phyloP scores from a whole-genome alignment of 2,329 filamentous ascomycete genomes.

The Calonectria crousiana region DNA sequence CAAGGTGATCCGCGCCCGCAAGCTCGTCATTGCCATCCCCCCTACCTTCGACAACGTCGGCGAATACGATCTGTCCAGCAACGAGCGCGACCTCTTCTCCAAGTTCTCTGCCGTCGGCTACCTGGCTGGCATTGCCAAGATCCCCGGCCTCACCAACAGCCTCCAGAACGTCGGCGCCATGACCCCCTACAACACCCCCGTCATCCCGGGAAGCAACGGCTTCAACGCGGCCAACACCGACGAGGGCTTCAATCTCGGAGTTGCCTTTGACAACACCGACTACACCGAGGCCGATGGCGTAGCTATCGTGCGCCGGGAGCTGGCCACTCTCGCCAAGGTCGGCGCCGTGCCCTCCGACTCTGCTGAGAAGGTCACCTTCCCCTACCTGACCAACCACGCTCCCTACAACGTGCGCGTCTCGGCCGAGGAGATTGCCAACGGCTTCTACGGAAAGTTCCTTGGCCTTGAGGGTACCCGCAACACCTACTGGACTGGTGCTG shows the following conservation, averaged over 20 bases:
- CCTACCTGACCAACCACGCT: conserved; percentile 26
- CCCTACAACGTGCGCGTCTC: conserved; percentile 40
- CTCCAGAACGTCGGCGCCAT: conserved; percentile 25
- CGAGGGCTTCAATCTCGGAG: neutral
- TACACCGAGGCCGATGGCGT: neutral
- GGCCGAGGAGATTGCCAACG: conserved; percentile 42
- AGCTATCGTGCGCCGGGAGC: neutral
- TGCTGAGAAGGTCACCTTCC: conserved; percentile 33
- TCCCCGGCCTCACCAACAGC: conserved; percentile 26
- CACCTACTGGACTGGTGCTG: conserved; percentile 52
- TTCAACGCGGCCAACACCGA: neutral
- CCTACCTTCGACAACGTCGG: conserved; percentile 41
- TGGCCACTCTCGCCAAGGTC: neutral
- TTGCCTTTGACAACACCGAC: neutral
- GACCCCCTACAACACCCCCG: conserved; percentile 19
- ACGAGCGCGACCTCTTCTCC: conserved; percentile 41
- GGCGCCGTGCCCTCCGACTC: conserved; percentile 9
- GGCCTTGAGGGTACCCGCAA: conserved; percentile 49
- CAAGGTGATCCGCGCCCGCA: conserved; percentile 37
- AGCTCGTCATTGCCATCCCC: conserved; percentile 45
- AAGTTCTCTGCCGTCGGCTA: conserved; percentile 40
- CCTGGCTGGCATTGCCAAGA: conserved; percentile 39
- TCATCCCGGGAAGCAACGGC: conserved; percentile 9
- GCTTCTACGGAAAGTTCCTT: conserved; percentile 51
- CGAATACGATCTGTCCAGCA: conserved; percentile 41